A percentile compares a stretch with the other conserved stretches of the same genome.
phyloP scores from a whole-genome alignment of 371 early-diverging fungal genomes.

The Polyrhizophydium stewartii region DNA sequence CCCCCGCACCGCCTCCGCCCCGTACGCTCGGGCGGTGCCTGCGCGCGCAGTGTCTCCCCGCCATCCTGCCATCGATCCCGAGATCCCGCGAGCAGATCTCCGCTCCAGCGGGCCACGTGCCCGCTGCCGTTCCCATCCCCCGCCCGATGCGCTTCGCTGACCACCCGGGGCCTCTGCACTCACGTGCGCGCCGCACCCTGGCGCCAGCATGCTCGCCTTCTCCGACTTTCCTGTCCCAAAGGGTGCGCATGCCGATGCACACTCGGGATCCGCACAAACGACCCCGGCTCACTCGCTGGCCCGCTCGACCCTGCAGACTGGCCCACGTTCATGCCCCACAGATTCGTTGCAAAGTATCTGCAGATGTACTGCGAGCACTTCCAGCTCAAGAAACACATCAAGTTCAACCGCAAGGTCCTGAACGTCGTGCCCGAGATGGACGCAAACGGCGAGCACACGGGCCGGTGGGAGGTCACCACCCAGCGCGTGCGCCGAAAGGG shows the following conservation, averaged over 20 bases:
- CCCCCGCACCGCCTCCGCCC: no score
- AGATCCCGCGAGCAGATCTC: no score
- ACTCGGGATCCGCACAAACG: no score
- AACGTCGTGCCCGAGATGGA: conserved; percentile 31
- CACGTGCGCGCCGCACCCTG: neutral
- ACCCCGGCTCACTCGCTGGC: neutral
- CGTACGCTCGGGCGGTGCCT: no score
- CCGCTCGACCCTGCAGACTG: conserved; percentile 20
- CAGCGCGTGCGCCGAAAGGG: conserved; percentile 6
- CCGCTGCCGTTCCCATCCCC: no score
- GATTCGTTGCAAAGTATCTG: conserved; percentile 40
- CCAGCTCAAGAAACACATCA: conserved; percentile 39
- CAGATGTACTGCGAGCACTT: conserved; percentile 43
- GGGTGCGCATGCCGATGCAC: neutral
- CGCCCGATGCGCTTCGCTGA: conserved; percentile 5
- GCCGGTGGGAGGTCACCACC: conserved; percentile 40
- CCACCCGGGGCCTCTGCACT: neutral
- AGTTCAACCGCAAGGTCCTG: conserved; percentile 40
- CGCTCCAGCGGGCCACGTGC: no score
- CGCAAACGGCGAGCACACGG: conserved; percentile 22
- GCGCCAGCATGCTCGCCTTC: neutral
- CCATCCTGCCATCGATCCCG: no score
- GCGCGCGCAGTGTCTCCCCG: no score
- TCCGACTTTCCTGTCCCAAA: conserved; percentile 47
- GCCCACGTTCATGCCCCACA: conserved; percentile 47